Base-by-base conservation (phyloP, 306 rosid species). In the Lathyrus aphaca region DNA sequence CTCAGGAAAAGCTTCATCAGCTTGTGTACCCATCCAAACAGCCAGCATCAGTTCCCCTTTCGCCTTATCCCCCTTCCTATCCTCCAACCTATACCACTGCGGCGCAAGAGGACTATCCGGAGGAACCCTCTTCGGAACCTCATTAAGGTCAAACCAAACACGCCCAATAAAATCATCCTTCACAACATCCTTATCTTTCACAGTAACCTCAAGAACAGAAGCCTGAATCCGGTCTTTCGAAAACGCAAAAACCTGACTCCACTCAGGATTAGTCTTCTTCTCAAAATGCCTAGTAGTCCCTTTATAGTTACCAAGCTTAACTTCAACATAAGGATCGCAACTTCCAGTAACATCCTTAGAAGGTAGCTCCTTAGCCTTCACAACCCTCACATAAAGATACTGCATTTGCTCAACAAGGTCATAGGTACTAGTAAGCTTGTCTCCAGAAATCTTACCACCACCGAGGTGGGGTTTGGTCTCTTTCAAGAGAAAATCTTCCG, bases 401-500 rank as follows among this genome's bases (percentile, higher is more conserved):
- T 93, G 98, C 98, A 93, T 93, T 81, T 93, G 98, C 96, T 93
- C 98, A 29, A 93, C 98, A 12, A 93, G 96, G 27, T 93, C 98
- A 88, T 93, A 93, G 9, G 98, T 93, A 83, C 95, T 93, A 1
- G 96, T 86, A 27, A 81, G 90, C 77, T 90, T 93, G 57, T 93
- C 98, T 9, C 98, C 98, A 0, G 97, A 77, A 81, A 84, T 75
- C 96, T 82, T 88, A 4, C 96, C 97, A 82, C 98, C 96, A 11
- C 98, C 98, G 1, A 93, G 98, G 75, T 81, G 98, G 87, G 98
- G 98, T 0, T 85, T 86, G 72, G 97, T 90, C 90, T 93, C 98
- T 87, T 88, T 93, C 91, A 93, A 74, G 56, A 92, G 69, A 85
- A 81, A 93, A 48, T 93, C 98, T 40, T 93, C 98, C 0, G 89